Conservation (phyloP, 805 yeast genomes). For the Candida vartiovaarae region DNA sequence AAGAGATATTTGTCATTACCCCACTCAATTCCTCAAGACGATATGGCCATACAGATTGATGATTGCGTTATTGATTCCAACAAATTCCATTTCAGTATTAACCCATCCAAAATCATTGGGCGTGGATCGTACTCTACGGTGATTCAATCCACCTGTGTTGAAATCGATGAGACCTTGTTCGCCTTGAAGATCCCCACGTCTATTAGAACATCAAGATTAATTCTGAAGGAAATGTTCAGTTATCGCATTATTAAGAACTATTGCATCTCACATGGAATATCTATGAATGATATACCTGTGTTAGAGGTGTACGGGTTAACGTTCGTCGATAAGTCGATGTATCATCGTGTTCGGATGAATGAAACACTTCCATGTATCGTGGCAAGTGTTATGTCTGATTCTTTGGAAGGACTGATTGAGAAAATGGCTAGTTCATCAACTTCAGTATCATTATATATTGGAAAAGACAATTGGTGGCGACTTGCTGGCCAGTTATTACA, state of each 20-base stretch:
- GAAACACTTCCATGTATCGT: conserved; percentile 18
- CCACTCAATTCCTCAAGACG: background rate
- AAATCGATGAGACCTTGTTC: background rate
- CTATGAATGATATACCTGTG: conserved; percentile 9
- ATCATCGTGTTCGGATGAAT: conserved; percentile 6
- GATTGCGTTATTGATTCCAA: conserved; percentile 8
- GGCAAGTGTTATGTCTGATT: conserved; percentile 6
- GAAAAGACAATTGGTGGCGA: conserved; percentile 26
- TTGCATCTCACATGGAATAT: conserved; percentile 4
- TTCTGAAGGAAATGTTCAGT: conserved; percentile 17
- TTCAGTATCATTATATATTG: conserved; percentile 14
- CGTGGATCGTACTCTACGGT: conserved; percentile 19
- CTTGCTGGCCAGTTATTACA: conserved; percentile 23
- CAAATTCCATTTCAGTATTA: conserved; percentile 3
- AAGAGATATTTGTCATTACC: conserved; percentile 2
- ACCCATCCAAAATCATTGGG: conserved; percentile 7
- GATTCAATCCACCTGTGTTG: conserved; percentile 1
- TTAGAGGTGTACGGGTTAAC: conserved; percentile 15
- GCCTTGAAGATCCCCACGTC: conserved; percentile 19
- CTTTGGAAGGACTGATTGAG: conserved; percentile 22
- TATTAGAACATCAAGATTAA: conserved; percentile 6
- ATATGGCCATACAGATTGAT: conserved; percentile 1
- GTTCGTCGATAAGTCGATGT: conserved; percentile 9
- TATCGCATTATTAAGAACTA: conserved; percentile 11
- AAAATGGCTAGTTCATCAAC: background rate